phyloP scores from a whole-genome alignment of 2,329 filamentous ascomycete genomes.

The Colletotrichum horii region DNA sequence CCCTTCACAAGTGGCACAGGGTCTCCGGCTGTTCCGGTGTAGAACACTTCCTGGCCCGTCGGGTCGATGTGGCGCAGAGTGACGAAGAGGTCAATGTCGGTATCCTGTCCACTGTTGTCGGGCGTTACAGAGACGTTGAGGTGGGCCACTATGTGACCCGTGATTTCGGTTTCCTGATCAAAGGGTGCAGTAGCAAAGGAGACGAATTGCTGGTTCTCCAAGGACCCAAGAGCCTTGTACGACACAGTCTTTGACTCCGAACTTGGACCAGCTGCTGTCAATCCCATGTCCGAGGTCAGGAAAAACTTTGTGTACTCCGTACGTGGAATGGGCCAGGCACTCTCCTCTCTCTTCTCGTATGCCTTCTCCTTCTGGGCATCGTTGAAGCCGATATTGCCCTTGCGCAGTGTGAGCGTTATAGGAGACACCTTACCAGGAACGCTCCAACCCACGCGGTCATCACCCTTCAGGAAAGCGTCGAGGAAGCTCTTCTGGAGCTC shows the following conservation, averaged over 20 bases:
- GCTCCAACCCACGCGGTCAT: slow-evolving; percentile 68
- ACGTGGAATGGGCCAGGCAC: slow-evolving; percentile 70
- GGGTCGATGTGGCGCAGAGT: slow-evolving; percentile 65
- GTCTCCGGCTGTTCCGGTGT: slow-evolving; percentile 70
- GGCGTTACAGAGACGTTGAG: slow-evolving; percentile 68
- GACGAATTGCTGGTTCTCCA: slow-evolving; percentile 58
- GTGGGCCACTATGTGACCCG: slow-evolving; percentile 69
- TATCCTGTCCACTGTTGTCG: slow-evolving; percentile 44
- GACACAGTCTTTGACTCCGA: slow-evolving; percentile 40
- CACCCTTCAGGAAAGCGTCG: slow-evolving; percentile 72
- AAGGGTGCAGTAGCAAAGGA: slow-evolving; percentile 65
- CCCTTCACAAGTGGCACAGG: slow-evolving; percentile 67
- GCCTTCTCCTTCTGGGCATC: slow-evolving; percentile 63
- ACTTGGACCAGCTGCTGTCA: slow-evolving; percentile 38
- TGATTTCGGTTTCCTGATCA: slow-evolving; percentile 70
- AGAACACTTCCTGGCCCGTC: slow-evolving; percentile 61
- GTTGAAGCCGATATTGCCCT: slow-evolving; percentile 72
- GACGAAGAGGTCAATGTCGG: slow-evolving; percentile 68
- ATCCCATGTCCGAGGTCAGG: slow-evolving; percentile 52
- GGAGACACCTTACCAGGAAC: slow-evolving; percentile 61
- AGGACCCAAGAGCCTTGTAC: slow-evolving; percentile 64
- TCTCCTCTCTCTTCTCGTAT: slow-evolving; percentile 61
- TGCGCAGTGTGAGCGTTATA: slow-evolving; percentile 66
- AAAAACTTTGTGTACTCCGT: slow-evolving; percentile 69
- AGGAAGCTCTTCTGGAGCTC: slow-evolving; percentile 72